phyloP scores from a whole-genome alignment of 306 rosid genomes.

The Fagus sylvatica region DNA sequence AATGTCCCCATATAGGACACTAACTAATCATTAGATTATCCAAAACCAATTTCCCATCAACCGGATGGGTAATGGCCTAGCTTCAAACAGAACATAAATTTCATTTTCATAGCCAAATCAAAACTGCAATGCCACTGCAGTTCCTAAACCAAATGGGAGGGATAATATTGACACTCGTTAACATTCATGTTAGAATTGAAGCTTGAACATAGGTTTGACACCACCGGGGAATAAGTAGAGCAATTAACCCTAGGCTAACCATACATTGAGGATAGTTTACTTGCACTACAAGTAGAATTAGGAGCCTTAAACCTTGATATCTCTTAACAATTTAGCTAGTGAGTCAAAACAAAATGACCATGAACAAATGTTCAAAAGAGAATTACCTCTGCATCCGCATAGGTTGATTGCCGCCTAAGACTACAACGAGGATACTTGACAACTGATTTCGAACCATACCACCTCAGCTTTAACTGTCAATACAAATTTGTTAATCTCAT shows the following conservation, averaged over 20 bases:
- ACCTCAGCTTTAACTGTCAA: conserved; percentile 70
- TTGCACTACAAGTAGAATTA: too few relatives aligned
- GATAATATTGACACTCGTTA: not conserved
- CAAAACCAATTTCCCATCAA: not conserved
- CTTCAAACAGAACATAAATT: not conserved
- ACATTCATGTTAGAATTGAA: not conserved
- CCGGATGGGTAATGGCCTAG: not conserved
- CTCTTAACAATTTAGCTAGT: too few relatives aligned
- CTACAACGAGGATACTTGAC: conserved; percentile 86
- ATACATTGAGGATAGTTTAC: too few relatives aligned
- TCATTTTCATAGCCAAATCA: not conserved
- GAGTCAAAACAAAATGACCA: not conserved
- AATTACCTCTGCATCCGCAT: conserved; percentile 91
- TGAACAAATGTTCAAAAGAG: conserved; percentile 7
- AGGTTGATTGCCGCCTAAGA: conserved; percentile 79
- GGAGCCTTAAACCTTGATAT: too few relatives aligned
- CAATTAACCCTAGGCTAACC: too few relatives aligned
- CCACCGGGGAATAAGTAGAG: too few relatives aligned
- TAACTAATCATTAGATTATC: too few relatives aligned
- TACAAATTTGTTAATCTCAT: not conserved
- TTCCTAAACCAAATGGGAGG: not conserved
- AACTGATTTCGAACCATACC: conserved; percentile 82
- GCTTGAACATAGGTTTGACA: too few relatives aligned
- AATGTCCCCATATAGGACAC: not conserved
- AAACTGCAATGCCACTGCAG: not conserved